Evolutionary conservation across 441 rosid genomes (phyloP), one percentile per base, ranked within the genome.

Genomic region (Jatropha podagrica): DNA sequence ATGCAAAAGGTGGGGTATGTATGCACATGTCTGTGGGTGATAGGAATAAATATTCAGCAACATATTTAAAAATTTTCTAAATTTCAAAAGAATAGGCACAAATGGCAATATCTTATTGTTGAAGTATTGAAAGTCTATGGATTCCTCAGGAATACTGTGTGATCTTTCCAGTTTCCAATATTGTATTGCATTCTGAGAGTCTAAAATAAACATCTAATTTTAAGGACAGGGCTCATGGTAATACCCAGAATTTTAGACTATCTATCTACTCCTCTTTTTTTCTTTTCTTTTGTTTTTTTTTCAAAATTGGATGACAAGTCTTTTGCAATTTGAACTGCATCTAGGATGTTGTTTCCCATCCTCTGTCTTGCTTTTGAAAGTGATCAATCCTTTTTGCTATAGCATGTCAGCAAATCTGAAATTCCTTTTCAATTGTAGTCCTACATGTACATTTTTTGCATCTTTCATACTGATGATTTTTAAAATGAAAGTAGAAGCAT

Each of bases 51-150:
- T 27, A 61, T 27, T 26, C 9, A 60, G 12, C 10, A 11, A 60
- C 13, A 60, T 3, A 27, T 11, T 59, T 27, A 2, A 60, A 27
- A 60, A 37, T 26, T 61, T 41, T 61, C 41, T 32, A 61, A 32
- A 27, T 27, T 37, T 61, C 42, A 61, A 27, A 27, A 61, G 11
- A 26, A 23, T 4, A 26, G 65, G 18, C 37, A 14, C 3, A 20
- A 51, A 68, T 26, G 9, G 1, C 4, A 51, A 7, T 49, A 49
- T 41, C 60, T 27, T 49, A 15, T 27, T 8, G 26, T 48, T 17
- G 58, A 68, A 68, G 42, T 68, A 68, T 14, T 65, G 27, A 65
- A 65, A 65, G 32, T 68, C 14, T 68, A 54, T 5, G 20, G n/a
- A 32, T 41, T 69, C 72, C 44, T 52, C 26, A 32, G 26, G 26